Conservation (phyloP, 2,329 filamentous ascomycete species). For the Diplocarpon mali region DNA sequence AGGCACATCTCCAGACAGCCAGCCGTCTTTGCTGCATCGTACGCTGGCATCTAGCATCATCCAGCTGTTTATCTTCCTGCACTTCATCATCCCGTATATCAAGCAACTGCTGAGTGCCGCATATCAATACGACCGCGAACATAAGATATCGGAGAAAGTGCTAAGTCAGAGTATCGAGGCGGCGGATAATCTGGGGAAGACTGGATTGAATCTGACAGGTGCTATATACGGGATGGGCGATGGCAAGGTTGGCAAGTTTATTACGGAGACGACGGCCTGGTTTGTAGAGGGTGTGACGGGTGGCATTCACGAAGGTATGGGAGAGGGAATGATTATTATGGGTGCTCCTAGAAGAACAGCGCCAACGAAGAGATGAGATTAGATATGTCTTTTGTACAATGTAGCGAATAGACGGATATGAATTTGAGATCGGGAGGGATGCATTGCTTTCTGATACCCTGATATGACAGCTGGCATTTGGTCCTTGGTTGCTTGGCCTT, state of each 20-base stretch:
- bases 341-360: constrained; percentile 20
- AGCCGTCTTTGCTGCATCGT: constrained; percentile 45
- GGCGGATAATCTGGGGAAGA: constrained; percentile 41
- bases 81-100: constrained; percentile 51
- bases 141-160: constrained; percentile 51
- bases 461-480: constrained; percentile 1
- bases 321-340: constrained; percentile 39
- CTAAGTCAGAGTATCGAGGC: constrained; percentile 40
- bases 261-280: constrained; percentile 48
- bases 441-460: constrained; percentile 9
- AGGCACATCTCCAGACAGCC: constrained; percentile 13
- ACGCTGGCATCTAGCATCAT: constrained; percentile 45
- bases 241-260: constrained; percentile 48
- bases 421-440: not conserved
- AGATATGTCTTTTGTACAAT: not conserved
- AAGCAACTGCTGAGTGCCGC: constrained; percentile 40
- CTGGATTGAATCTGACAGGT: constrained; percentile 39
- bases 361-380: not conserved
- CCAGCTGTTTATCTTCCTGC: constrained; percentile 45
- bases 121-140: constrained; percentile 53
- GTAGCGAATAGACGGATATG: constrained; percentile 3
- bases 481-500: not conserved
- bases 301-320: constrained; percentile 54
- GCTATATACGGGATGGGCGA: constrained; percentile 50
- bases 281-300: constrained; percentile 52